A percentile compares a stretch with the other conserved stretches of the same genome.
Conservation (phyloP, 1,284 basidiomycete genomes). For the Apiotrichum siamense region DNA sequence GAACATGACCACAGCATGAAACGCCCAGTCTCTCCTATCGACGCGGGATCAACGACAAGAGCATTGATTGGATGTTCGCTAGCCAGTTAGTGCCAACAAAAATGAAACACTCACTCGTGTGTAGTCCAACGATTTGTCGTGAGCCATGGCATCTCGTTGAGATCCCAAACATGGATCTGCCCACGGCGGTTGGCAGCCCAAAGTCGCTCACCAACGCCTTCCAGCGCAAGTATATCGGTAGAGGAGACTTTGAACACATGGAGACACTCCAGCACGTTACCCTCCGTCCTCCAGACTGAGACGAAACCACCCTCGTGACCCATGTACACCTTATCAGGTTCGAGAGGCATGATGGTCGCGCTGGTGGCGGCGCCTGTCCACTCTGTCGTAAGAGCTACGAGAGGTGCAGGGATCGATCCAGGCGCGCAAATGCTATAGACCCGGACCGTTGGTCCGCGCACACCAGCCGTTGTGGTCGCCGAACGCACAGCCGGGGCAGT, state of each 20-base stretch:
- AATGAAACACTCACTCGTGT: slow-evolving; percentile 52
- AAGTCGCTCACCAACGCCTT: slow-evolving; percentile 69
- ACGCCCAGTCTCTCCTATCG: slow-evolving; percentile 54
- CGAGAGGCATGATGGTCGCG: slow-evolving; percentile 67
- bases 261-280: slow-evolving; percentile 28
- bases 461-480: slow-evolving; percentile 45
- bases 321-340: slow-evolving; percentile 67
- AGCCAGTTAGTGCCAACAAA: background rate
- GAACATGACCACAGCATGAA: slow-evolving; percentile 72
- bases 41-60: slow-evolving; percentile 65
- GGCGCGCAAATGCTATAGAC: slow-evolving; percentile 62
- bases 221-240: slow-evolving; percentile 71
- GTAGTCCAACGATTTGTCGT: slow-evolving; percentile 87
- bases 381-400: slow-evolving; percentile 52
- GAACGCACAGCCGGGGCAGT: slow-evolving; percentile 44
- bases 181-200: slow-evolving; percentile 84
- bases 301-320: slow-evolving; percentile 89
- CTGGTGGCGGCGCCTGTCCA: slow-evolving; percentile 68
- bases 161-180: slow-evolving; percentile 75
- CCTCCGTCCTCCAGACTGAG: slow-evolving; percentile 59
- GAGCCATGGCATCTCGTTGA: slow-evolving; percentile 64
- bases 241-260: slow-evolving; percentile 61
- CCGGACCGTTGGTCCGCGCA: slow-evolving; percentile 63
- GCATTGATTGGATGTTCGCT: slow-evolving; percentile 66
- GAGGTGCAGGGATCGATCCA: slow-evolving; percentile 37